Base-by-base conservation (phyloP, 78 protist genomes). In the Dictyostelium firmibasis region DNA sequence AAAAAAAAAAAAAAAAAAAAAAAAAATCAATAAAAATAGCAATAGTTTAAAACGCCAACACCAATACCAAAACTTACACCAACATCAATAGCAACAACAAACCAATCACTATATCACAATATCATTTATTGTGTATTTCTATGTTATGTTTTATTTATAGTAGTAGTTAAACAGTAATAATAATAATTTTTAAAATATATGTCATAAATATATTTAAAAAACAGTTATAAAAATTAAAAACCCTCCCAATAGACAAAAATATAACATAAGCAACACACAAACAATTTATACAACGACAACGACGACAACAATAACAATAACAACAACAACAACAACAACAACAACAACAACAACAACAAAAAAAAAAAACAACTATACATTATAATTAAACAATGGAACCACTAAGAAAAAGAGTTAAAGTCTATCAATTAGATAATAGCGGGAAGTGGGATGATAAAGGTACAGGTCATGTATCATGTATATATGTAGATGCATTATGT, bases 381-480 rank as follows among this genome's bases (percentile, higher is more conserved):
- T 16, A 16, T 5, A 50, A 10, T n/a, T n/a, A 50, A 50, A 50
- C 23, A 50, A 76, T 76, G 82, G 82, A 76, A 38, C 82, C 82
- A 38, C 78, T 78, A 20, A 81, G 74, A 64, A 76, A 67, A 62
- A 38, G 95, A 27, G 96, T 93, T 18, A 93, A 93, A 33, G 93
- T 93, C 14, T 93, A 93, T 74, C 91, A 86, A 67, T 43, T 93
- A 38, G 93, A 85, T 85, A 74, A 13, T 16, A 69, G 35, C 20
- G 96, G 86, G 31, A 82, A 86, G 72, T 93, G 96, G 96, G 92
- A 84, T 13, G 96, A 93, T 64, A 74, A 86, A 47, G 96, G 96
- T 14, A 93, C 96, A 36, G 96, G 96, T n/a, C 91, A 79, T 77
- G 92, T 93, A 11, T 36, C 83, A 38, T 86, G 84, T 35, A n/a